A percentile compares a stretch with the other conserved stretches of the same genome.
Evolutionary conservation across 1,139 yeast genomes (phyloP).

Genomic region (Spencermartinsiella ligniputridi): DNA sequence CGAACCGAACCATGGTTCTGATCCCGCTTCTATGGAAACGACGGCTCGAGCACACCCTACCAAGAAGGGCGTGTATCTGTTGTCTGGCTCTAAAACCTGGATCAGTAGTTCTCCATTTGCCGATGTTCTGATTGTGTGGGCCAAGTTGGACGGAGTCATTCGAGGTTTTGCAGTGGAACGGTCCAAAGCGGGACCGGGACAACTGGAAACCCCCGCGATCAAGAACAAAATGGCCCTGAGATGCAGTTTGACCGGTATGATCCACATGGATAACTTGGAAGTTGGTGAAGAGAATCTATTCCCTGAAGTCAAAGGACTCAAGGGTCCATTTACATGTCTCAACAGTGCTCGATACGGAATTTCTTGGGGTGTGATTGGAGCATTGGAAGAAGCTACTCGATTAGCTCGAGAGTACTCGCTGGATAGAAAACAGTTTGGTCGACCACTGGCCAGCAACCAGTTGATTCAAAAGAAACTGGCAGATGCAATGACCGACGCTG

Average conservation of each 20-base stretch:
- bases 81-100: conserved; percentile 43
- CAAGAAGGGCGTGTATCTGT: conserved; percentile 39
- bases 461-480: conserved; percentile 42
- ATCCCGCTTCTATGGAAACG: conserved; percentile 44
- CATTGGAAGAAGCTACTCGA: conserved; percentile 39
- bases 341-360: conserved; percentile 44
- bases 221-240: conserved; percentile 38
- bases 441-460: conserved; percentile 40
- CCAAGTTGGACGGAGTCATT: conserved; percentile 41
- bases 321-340: conserved; percentile 44
- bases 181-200: conserved; percentile 29
- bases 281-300: conserved; percentile 42
- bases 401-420: conserved; percentile 38
- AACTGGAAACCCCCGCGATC: conserved; percentile 40
- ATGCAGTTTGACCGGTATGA: conserved; percentile 45
- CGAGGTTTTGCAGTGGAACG: conserved; percentile 43
- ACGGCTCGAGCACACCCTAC: conserved; percentile 40
- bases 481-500: conserved; percentile 40
- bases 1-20: conserved; percentile 45
- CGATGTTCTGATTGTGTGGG: conserved; percentile 42
- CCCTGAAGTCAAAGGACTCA: conserved; percentile 38
- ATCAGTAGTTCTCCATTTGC: conserved; percentile 46
- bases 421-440: conserved; percentile 39
- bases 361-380: conserved; percentile 45
- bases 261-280: conserved; percentile 42